Conservation (phyloP, 108 stramenopile species). For the Tribonema minus region DNA sequence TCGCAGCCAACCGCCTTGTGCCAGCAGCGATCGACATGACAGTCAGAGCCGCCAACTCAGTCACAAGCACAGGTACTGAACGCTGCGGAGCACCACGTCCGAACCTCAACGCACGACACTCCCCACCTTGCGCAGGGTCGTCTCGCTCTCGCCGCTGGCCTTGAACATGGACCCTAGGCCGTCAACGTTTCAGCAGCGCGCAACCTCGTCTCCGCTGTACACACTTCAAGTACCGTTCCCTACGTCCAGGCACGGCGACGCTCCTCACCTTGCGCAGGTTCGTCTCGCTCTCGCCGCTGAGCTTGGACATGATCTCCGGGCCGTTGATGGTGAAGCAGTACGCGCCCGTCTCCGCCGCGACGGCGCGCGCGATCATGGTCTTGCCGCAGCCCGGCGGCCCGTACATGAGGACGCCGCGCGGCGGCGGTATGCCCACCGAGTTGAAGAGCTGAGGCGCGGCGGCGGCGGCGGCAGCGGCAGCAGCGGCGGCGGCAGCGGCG, state of each 20-base stretch:
- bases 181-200: constrained; percentile 86
- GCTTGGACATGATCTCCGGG: constrained; percentile 91
- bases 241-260: no score
- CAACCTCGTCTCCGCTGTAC: constrained; percentile 93
- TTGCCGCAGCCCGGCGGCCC: constrained; percentile 98
- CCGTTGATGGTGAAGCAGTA: constrained; percentile 93
- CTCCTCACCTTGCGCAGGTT: constrained; percentile 78
- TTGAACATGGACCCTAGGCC: constrained; percentile 95
- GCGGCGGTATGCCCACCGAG: constrained; percentile 89
- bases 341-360: constrained; percentile 92
- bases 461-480: not conserved
- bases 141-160: constrained; percentile 92
- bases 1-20: no score
- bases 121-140: constrained; percentile 77
- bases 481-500: not conserved
- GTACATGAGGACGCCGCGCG: constrained; percentile 88
- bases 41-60: no score
- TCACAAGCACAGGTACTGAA: no score
- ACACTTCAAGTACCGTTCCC: no score
- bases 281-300: constrained; percentile 92
- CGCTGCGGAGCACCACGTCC: no score
- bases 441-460: constrained; percentile 71
- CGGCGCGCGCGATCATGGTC: constrained; percentile 88
- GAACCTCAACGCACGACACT: no score
- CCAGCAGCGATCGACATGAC: no score